Evolutionary conservation across 2,329 filamentous ascomycete species (phyloP), one percentile per base, ranked within the genome.

Genomic region (Aureobasidium sp.): DNA sequence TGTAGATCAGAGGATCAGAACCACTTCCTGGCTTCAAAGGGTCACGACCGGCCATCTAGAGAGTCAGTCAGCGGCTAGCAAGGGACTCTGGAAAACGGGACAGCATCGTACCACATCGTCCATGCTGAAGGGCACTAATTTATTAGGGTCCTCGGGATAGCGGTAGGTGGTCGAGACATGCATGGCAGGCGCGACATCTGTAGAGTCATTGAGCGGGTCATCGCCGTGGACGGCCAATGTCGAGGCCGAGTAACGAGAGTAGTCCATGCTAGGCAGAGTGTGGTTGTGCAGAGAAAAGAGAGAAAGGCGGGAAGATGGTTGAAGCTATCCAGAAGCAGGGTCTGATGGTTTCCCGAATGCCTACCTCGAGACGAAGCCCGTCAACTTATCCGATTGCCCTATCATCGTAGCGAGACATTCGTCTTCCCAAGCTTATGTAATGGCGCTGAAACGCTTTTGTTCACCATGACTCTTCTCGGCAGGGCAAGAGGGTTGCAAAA

Each of bases 141-240:
- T 73, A 6, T 86, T 81, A 1, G 91, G 89, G 71, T 96, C 82
- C 59, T 79, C 76, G 32, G 81, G 79, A 74, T 97, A 97, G 68
- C 90, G 86, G 76, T 91, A 97, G 17, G 91, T 97, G 13, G 93
- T 97, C 65, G 91, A 91, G 66, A 95, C 85, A 73, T 97, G 93
- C 71, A 97, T 81, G 4, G 93, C 86, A 63, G 94, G 93, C 13
- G 93, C 91, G 61, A 97, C 88, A 71, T 94, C 91, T 56, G 85
- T 72, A 63, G 66, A 67, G 53, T 59, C 62, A 66, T 73, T 71
- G 61, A 72, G 68, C n/a, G 69, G 64, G 63, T 74, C 71, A 62
- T 75, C 72, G 62, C 65, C 71, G 64, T 74, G 72, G 52, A 74
- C 67, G 27, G 64, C 67, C 36, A 68, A 66, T 57, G 72, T 74